Evolutionary conservation across 495 filamentous ascomycete genomes (phyloP).

Genomic region (Tuber borchii): DNA sequence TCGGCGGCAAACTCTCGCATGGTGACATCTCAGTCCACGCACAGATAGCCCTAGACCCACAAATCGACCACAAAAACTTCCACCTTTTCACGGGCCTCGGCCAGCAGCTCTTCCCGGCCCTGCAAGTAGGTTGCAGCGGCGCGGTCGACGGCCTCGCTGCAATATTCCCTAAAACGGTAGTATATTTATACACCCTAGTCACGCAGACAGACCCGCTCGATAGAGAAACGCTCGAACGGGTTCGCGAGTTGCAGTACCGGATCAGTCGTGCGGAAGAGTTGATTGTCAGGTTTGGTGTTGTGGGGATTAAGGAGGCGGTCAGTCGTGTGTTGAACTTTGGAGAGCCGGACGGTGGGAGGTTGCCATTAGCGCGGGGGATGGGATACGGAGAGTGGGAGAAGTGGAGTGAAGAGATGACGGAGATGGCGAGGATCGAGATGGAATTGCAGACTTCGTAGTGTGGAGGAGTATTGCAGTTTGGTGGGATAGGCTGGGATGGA

Average conservation of each 20-base stretch:
- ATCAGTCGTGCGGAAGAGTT: slow-evolving; percentile 56
- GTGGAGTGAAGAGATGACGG: slow-evolving; percentile 44
- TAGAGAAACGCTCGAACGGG: slow-evolving; percentile 43
- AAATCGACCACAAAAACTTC: slow-evolving; percentile 50
- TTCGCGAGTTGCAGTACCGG: slow-evolving; percentile 50
- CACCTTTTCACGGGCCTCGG: slow-evolving; percentile 59
- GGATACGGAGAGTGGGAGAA: slow-evolving; percentile 48
- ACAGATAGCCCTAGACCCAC: slow-evolving; percentile 52
- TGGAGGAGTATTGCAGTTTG: not conserved
- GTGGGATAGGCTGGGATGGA: not conserved
- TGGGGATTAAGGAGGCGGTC: slow-evolving; percentile 60
- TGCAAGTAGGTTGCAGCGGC: slow-evolving; percentile 55
- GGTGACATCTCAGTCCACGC: slow-evolving; percentile 57
- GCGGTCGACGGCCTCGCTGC: slow-evolving; percentile 60
- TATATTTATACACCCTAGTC: slow-evolving; percentile 50
- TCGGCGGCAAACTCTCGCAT: slow-evolving; percentile 64
- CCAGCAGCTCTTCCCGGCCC: slow-evolving; percentile 57
- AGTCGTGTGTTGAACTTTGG: slow-evolving; percentile 52
- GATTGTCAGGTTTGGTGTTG: slow-evolving; percentile 50
- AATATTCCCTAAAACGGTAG: slow-evolving; percentile 57
- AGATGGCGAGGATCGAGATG: slow-evolving; percentile 45
- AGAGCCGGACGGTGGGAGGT: slow-evolving; percentile 50
- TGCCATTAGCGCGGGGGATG: slow-evolving; percentile 52
- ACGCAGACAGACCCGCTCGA: slow-evolving; percentile 40
- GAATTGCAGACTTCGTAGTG: slow-evolving; percentile 15